A percentile compares a stretch with the other conserved stretches of the same genome.
Evolutionary conservation across 2,329 filamentous ascomycete genomes (phyloP).

Genomic region (Zymoseptoria passerinii): DNA sequence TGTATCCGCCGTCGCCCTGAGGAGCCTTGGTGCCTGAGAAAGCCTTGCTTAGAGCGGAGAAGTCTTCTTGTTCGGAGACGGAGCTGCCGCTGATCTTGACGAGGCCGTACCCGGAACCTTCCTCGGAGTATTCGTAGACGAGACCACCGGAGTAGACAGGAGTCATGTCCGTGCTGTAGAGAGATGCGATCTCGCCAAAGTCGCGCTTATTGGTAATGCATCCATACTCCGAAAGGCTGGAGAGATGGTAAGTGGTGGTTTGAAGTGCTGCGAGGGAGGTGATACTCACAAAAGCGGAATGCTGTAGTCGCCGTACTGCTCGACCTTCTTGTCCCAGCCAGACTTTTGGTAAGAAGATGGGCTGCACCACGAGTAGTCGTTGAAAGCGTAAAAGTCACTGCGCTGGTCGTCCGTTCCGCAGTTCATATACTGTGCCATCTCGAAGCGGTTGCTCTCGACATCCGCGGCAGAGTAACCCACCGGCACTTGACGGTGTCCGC

Average conservation of each 20-base stretch:
- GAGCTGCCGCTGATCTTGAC: slow-evolving; percentile 53
- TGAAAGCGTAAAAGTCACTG: slow-evolving; percentile 83
- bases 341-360: slow-evolving; percentile 59
- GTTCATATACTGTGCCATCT: slow-evolving; percentile 90
- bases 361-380: slow-evolving; percentile 83
- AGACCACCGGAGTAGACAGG: slow-evolving; percentile 88
- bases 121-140: slow-evolving; percentile 87
- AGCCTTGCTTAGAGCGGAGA: slow-evolving; percentile 46
- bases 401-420: slow-evolving; percentile 77
- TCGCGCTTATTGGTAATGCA: slow-evolving; percentile 75
- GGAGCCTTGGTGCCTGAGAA: slow-evolving; percentile 45
- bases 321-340: slow-evolving; percentile 82
- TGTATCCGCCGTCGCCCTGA: slow-evolving; percentile 51
- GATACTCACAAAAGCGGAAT: slow-evolving; percentile 64
- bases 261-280: not conserved
- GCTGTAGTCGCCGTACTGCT: slow-evolving; percentile 78
- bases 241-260: slow-evolving; percentile 8
- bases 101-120: slow-evolving; percentile 72
- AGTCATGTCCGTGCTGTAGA: slow-evolving; percentile 81
- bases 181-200: slow-evolving; percentile 68
- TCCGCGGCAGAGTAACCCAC: slow-evolving; percentile 81
- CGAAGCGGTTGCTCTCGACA: slow-evolving; percentile 72
- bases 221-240: slow-evolving; percentile 78
- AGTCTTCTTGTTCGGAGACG: slow-evolving; percentile 53
- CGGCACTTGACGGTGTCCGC: slow-evolving; percentile 59